These are phyloP conservation scores for Urtica urens DNA, from an alignment of 306 rosid genomes.

Conservation along the genomic window DNA sequence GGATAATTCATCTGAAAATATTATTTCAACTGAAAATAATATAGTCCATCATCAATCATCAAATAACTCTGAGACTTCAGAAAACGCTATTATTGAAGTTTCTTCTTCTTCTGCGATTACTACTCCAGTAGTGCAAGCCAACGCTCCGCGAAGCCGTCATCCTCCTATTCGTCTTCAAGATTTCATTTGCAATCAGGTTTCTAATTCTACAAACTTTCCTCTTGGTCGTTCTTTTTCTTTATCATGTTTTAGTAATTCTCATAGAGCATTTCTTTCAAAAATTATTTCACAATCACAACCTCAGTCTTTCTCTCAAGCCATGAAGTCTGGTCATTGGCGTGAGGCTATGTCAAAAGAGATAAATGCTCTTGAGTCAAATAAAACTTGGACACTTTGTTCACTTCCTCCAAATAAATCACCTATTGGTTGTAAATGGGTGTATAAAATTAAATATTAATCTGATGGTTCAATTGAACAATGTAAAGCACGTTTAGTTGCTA, in stretches of 20 bases:
- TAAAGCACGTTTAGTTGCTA: too few species aligned
- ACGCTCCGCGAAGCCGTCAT: background rate
- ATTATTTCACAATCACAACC: background rate
- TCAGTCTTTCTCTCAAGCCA: background rate
- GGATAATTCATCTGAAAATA: background rate
- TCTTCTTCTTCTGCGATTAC: background rate
- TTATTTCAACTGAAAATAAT: too few species aligned
- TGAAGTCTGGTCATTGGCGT: background rate
- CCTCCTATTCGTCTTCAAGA: background rate
- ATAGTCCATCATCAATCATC: background rate
- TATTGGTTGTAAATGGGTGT: background rate
- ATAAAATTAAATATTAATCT: background rate
- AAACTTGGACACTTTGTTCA: background rate
- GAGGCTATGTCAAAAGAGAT: background rate
- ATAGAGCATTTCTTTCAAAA: too few species aligned
- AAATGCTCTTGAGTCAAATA: background rate
- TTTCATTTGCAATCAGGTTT: slow-evolving; percentile 4
- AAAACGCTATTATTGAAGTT: background rate
- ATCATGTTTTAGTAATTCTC: background rate
- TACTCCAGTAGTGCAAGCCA: too few species aligned
- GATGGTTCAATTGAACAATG: background rate
- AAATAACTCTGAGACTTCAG: background rate
- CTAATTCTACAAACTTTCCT: background rate
- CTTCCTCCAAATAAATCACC: background rate
- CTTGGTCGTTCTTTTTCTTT: background rate